Percentiles rank a stretch among this genome's conserved stretches.
These are phyloP conservation scores for Maudiozyma bulderi DNA, from an alignment of 805 yeast species.

Conservation along the genomic window DNA sequence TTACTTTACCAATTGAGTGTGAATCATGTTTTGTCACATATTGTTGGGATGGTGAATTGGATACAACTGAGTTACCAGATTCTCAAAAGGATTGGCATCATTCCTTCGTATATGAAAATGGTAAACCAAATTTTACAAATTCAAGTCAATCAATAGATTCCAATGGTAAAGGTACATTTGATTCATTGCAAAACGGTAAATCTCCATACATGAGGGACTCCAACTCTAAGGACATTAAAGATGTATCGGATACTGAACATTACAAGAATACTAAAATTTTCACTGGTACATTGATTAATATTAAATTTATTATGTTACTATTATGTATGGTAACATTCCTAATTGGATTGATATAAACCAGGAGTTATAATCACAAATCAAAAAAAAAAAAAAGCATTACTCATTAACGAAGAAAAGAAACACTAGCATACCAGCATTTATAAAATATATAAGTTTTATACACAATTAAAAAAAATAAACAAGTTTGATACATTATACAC, in stretches of 20 bases:
- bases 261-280: constrained; percentile 1
- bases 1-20: constrained; percentile 59
- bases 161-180: background rate
- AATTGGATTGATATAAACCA: constrained; percentile 4
- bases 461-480: too few relatives aligned
- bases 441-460: too few relatives aligned
- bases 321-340: constrained; percentile 9
- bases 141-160: background rate
- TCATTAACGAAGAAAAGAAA: too few relatives aligned
- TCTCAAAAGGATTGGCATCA: constrained; percentile 10
- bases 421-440: too few relatives aligned
- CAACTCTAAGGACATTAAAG: constrained; percentile 4
- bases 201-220: constrained; percentile 7
- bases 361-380: too few relatives aligned
- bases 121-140: background rate
- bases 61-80: constrained; percentile 25
- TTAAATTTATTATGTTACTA: constrained; percentile 7
- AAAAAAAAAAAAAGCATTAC: too few relatives aligned
- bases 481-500: too few relatives aligned
- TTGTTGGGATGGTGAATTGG: constrained; percentile 49
- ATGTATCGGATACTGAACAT: constrained; percentile 1
- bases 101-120: constrained; percentile 11
- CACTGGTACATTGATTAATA: constrained; percentile 3
- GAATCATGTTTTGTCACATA: constrained; percentile 56
- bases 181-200: background rate